phyloP scores from a whole-genome alignment of 495 filamentous ascomycete species.

The Neurospora terricola region DNA sequence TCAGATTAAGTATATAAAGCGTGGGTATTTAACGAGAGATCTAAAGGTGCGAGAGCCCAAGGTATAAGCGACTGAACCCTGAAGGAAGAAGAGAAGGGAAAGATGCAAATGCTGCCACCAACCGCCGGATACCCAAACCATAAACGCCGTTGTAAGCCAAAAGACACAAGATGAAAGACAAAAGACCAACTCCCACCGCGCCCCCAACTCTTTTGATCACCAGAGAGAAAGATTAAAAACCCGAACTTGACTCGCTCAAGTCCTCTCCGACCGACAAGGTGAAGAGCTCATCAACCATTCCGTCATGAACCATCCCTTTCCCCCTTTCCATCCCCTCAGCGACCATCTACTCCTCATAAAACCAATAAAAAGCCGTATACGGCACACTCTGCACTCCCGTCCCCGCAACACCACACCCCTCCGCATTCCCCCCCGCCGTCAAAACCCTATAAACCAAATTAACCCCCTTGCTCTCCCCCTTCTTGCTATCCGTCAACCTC shows the following conservation, averaged over 20 bases:
- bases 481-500: constrained; percentile 36
- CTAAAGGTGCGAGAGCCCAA: neutral
- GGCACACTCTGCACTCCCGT: constrained; percentile 38
- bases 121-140: neutral
- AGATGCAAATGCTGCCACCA: neutral
- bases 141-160: neutral
- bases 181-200: too few relatives aligned
- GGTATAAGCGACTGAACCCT: neutral
- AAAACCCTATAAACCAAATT: constrained; percentile 55
- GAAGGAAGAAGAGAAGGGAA: neutral
- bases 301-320: too few relatives aligned
- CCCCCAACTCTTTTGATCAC: neutral
- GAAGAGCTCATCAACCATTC: too few relatives aligned
- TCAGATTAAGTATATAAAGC: neutral
- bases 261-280: too few relatives aligned
- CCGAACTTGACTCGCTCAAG: neutral
- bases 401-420: constrained; percentile 35
- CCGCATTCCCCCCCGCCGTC: constrained; percentile 52
- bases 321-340: too few relatives aligned
- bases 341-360: constrained; percentile 33
- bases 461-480: constrained; percentile 35
- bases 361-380: constrained; percentile 66
- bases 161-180: neutral
- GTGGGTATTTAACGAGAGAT: neutral
- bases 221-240: neutral